phyloP scores from a whole-genome alignment of 2,329 filamentous ascomycete species.

The Aaosphaeria arxii region DNA sequence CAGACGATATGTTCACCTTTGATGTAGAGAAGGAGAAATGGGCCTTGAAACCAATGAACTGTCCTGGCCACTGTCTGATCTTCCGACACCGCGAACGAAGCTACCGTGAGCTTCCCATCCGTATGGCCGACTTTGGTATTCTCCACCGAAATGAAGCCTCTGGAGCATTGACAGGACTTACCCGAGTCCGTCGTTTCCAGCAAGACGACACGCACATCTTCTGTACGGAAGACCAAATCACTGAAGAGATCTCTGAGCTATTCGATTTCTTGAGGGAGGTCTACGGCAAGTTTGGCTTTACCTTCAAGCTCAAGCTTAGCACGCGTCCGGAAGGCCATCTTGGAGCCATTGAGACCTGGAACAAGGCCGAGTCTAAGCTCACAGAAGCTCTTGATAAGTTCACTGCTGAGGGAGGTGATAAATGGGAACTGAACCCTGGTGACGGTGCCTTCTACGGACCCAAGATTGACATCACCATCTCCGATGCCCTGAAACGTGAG shows the following conservation, averaged over 20 bases:
- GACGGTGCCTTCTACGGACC: conserved; percentile 98
- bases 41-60: conserved; percentile 97
- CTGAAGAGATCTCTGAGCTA: conserved; percentile 71
- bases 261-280: conserved; percentile 85
- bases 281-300: conserved; percentile 80
- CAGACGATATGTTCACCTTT: conserved; percentile 95
- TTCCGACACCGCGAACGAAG: conserved; percentile 80
- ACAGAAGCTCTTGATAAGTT: conserved; percentile 78
- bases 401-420: conserved; percentile 52
- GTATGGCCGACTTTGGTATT: conserved; percentile 93
- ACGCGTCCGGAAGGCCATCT: conserved; percentile 88
- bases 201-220: conserved; percentile 98
- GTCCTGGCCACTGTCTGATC: conserved; percentile 87
- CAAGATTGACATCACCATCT: conserved; percentile 96
- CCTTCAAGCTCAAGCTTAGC: conserved; percentile 91
- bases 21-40: conserved; percentile 78
- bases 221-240: conserved; percentile 78
- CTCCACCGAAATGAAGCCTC: conserved; percentile 95
- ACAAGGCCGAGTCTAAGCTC: conserved; percentile 80
- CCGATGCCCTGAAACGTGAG: conserved; percentile 79
- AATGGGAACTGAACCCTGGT: conserved; percentile 89
- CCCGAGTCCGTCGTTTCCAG: conserved; percentile 88
- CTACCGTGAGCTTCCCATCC: conserved; percentile 85
- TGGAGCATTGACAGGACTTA: conserved; percentile 85
- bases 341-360: conserved; percentile 82